Percentiles rank a stretch among this genome's conserved stretches.
Evolutionary conservation across 2,329 filamentous ascomycete species (phyloP).

Genomic region (Talaromyces sp.): DNA sequence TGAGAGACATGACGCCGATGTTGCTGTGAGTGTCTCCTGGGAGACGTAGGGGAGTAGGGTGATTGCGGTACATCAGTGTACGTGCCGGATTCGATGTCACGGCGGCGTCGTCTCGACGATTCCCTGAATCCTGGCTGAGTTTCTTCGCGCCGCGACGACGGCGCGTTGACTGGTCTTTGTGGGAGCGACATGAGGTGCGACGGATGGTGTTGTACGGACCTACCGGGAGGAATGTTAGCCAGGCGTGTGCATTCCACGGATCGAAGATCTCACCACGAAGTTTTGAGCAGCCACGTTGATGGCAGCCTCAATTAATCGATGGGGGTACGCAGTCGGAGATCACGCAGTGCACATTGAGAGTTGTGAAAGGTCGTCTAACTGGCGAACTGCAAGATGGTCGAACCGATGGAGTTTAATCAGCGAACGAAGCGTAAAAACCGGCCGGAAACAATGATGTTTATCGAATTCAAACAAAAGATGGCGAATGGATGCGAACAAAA

Average conservation of each 20-base stretch:
- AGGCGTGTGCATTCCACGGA: conserved; percentile 12
- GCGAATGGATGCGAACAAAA: not conserved
- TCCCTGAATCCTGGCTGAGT: conserved; percentile 60
- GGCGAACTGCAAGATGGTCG: not conserved
- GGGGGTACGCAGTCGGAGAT: not conserved
- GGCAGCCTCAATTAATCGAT: not conserved
- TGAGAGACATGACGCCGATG: conserved; percentile 10
- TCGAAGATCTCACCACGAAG: conserved; percentile 7
- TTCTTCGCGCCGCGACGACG: conserved; percentile 55
- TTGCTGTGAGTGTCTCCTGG: conserved; percentile 25
- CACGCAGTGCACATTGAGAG: not conserved
- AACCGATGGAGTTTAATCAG: not conserved
- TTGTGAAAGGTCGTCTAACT: not conserved
- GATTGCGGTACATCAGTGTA: conserved; percentile 33
- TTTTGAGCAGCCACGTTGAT: not conserved
- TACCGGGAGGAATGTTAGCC: conserved; percentile 10
- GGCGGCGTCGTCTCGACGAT: conserved; percentile 63
- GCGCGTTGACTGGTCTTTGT: conserved; percentile 59
- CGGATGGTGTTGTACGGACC: conserved; percentile 13
- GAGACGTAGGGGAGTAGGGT: conserved; percentile 35
- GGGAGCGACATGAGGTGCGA: conserved; percentile 47
- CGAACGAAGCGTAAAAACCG: not conserved
- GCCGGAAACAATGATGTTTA: not conserved
- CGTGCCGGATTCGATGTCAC: conserved; percentile 65
- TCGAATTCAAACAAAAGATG: not conserved